A percentile compares a stretch with the other conserved stretches of the same genome.
phyloP scores from a whole-genome alignment of 441 rosid genomes.

The Populus tomentosa region DNA sequence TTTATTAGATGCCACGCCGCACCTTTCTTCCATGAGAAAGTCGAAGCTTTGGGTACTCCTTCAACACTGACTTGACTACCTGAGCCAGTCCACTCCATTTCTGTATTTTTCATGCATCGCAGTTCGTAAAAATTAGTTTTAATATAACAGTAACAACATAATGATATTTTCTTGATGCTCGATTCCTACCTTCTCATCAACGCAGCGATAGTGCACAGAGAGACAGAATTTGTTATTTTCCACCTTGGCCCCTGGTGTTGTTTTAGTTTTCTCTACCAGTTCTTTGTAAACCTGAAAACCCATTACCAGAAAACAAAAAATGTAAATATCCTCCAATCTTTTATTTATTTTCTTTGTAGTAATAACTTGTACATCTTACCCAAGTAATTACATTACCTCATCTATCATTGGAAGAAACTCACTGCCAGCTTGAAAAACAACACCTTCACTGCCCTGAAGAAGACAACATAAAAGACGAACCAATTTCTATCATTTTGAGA shows the following conservation, averaged over 20 bases:
- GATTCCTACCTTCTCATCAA: constrained; percentile 54
- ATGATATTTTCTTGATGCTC: background rate
- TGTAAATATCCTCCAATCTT: background rate
- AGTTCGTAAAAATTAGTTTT: background rate
- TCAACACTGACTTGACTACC: constrained; percentile 62
- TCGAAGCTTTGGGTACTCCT: constrained; percentile 64
- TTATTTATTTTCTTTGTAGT: background rate
- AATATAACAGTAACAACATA: background rate
- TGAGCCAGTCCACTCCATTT: constrained; percentile 69
- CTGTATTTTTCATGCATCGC: constrained; percentile 33
- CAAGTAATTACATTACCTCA: constrained; percentile 31
- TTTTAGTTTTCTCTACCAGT: constrained; percentile 52
- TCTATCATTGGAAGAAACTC: constrained; percentile 68
- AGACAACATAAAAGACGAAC: background rate
- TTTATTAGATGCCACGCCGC: constrained; percentile 13
- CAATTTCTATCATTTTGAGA: background rate
- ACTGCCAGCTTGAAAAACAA: constrained; percentile 61
- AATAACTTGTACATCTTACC: background rate
- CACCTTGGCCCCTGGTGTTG: constrained; percentile 63
- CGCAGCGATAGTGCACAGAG: constrained; percentile 78
- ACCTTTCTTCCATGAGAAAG: constrained; percentile 81
- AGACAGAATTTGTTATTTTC: constrained; percentile 79
- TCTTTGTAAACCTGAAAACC: constrained; percentile 41
- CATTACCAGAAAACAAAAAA: too few relatives aligned
- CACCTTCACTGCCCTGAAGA: constrained; percentile 37